A percentile compares a stretch with the other conserved stretches of the same genome.
phyloP scores from a whole-genome alignment of 1,139 yeast genomes.

The Sugiyamaella xylanicola region DNA sequence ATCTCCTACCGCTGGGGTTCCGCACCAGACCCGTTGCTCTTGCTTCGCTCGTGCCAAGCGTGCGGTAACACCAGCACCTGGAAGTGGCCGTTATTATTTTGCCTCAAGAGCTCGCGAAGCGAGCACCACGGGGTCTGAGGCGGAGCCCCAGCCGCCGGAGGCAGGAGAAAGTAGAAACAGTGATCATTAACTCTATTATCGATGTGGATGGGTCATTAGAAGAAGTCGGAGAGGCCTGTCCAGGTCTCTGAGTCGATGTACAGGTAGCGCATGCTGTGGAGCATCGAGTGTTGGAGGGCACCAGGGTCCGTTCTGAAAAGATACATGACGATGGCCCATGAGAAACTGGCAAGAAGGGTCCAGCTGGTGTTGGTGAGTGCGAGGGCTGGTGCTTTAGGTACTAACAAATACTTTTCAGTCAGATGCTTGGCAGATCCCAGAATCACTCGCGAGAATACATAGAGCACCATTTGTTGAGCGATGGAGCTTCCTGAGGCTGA shows the following conservation, averaged over 20 bases:
- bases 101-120: not conserved
- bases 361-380: constrained; percentile 48
- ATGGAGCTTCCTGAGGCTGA: constrained; percentile 38
- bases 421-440: constrained; percentile 52
- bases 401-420: constrained; percentile 19
- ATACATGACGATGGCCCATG: constrained; percentile 79
- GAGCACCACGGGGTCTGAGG: not conserved
- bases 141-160: not conserved
- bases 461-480: constrained; percentile 59
- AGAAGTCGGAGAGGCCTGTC: constrained; percentile 37
- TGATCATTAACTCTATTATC: not conserved
- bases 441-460: constrained; percentile 61
- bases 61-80: too few species aligned
- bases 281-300: constrained; percentile 65
- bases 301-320: constrained; percentile 66
- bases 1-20: too few species aligned
- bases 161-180: not conserved
- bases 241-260: constrained; percentile 54
- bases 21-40: too few species aligned
- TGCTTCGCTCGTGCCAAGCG: too few species aligned
- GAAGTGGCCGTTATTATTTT: too few species aligned
- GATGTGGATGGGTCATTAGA: constrained; percentile 1
- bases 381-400: constrained; percentile 17
- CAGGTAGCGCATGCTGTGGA: constrained; percentile 71
- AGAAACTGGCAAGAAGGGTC: constrained; percentile 65